A percentile compares a stretch with the other conserved stretches of the same genome.
phyloP scores from a whole-genome alignment of 2,329 filamentous ascomycete species.

The Microsporum ferrugineum region DNA sequence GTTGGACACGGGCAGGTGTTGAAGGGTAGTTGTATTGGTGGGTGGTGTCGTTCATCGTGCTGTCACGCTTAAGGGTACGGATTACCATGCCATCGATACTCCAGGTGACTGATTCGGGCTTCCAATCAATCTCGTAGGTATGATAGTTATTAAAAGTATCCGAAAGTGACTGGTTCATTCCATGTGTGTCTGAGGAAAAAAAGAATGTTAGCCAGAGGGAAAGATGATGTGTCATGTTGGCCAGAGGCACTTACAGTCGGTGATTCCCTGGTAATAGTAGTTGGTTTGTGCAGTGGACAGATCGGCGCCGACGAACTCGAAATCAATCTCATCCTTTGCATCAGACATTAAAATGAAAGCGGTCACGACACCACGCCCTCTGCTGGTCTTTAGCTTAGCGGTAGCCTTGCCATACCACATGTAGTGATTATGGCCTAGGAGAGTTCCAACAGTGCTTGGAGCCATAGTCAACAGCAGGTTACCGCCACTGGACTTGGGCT shows the following conservation, averaged over 20 bases:
- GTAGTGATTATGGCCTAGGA: constrained; percentile 73
- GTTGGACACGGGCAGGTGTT: constrained; percentile 77
- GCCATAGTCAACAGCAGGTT: constrained; percentile 82
- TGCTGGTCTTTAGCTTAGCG: constrained; percentile 71
- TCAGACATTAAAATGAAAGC: constrained; percentile 93
- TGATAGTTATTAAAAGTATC: constrained; percentile 72
- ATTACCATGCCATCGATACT: constrained; percentile 67
- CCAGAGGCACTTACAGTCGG: constrained; percentile 56
- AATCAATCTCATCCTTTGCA: constrained; percentile 97
- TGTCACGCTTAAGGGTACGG: constrained; percentile 60
- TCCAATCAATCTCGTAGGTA: constrained; percentile 90
- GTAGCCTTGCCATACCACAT: constrained; percentile 96
- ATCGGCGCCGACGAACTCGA: constrained; percentile 81
- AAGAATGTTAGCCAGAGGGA: not conserved
- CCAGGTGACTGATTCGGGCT: constrained; percentile 76
- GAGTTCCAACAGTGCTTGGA: constrained; percentile 69
- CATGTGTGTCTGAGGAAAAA: constrained; percentile 50
- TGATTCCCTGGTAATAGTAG: constrained; percentile 91
- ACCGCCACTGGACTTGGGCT: constrained; percentile 50
- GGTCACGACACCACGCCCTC: constrained; percentile 82
- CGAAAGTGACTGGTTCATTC: constrained; percentile 53
- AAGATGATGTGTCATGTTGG: not conserved
- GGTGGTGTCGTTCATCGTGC: constrained; percentile 76
- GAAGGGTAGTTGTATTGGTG: constrained; percentile 83
- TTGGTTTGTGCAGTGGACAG: constrained; percentile 75